Evolutionary conservation across 306 rosid species (phyloP).

Genomic region (Mimosa pudica): DNA sequence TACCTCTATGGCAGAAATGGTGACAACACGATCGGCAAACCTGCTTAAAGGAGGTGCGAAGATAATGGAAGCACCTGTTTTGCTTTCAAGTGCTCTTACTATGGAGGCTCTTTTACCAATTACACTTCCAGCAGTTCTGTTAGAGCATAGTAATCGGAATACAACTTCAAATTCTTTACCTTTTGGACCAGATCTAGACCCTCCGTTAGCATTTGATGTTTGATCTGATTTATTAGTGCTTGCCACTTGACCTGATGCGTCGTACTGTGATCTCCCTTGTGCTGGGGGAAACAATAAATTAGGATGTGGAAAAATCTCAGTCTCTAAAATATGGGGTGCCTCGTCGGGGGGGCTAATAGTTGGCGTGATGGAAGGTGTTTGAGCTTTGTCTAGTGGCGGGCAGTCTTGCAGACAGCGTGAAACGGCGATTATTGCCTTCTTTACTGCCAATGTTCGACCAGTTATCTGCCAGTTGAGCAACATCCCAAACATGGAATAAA

Average conservation of each 20-base stretch:
- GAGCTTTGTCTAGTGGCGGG: conserved; percentile 41
- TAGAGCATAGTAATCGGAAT: conserved; percentile 63
- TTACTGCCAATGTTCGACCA: conserved; percentile 49
- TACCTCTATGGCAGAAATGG: conserved; percentile 72
- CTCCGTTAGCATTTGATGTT: conserved; percentile 30
- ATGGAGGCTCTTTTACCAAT: conserved; percentile 62
- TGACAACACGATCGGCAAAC: conserved; percentile 57
- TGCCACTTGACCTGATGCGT: conserved; percentile 24
- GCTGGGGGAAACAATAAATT: conserved; percentile 39
- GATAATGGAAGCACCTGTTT: conserved; percentile 65
- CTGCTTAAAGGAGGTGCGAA: conserved; percentile 53
- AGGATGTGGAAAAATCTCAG: conserved; percentile 50
- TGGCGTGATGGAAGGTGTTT: conserved; percentile 22
- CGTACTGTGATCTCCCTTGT: conserved; percentile 40
- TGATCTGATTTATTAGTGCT: conserved; percentile 29
- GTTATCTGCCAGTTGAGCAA: conserved; percentile 50
- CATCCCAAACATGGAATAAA: conserved; percentile 31
- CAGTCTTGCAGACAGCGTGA: conserved; percentile 60
- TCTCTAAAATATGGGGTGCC: conserved; percentile 33
- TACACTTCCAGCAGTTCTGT: conserved; percentile 60
- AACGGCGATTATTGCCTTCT: conserved; percentile 56
- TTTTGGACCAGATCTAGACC: conserved; percentile 29
- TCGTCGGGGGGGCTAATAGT: conserved; percentile 34
- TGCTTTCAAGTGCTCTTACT: conserved; percentile 53
- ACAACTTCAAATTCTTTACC: conserved; percentile 44